Conservation (phyloP, 2,329 filamentous ascomycete genomes). For the Scleromitrula shiraiana region DNA sequence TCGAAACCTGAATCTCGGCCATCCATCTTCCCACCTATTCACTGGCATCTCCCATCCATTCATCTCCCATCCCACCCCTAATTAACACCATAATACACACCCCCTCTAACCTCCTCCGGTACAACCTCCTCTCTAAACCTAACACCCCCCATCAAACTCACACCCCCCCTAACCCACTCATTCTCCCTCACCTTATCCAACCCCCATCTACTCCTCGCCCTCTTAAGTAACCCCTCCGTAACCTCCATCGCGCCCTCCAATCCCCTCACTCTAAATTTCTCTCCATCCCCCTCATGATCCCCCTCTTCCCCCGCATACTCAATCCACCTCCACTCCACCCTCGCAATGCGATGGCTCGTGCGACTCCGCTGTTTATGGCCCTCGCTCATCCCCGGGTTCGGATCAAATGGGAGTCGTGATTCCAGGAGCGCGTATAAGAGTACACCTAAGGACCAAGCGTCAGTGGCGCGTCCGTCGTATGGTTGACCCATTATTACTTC, state of each 20-base stretch:
- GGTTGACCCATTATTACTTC: slow-evolving; percentile 93
- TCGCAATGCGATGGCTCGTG: slow-evolving; percentile 87
- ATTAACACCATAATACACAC: neutral
- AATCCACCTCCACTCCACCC: slow-evolving; percentile 93
- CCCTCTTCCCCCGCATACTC: slow-evolving; percentile 76
- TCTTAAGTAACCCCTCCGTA: slow-evolving; percentile 77
- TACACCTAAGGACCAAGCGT: slow-evolving; percentile 93
- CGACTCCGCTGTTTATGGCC: slow-evolving; percentile 68
- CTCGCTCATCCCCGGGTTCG: slow-evolving; percentile 71
- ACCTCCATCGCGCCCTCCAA: slow-evolving; percentile 70
- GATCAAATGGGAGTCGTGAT: slow-evolving; percentile 87
- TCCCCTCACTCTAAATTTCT: slow-evolving; percentile 53
- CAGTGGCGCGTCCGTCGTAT: slow-evolving; percentile 85
- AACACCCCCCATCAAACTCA: slow-evolving; percentile 57
- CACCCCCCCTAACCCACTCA: slow-evolving; percentile 70
- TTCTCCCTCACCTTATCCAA: slow-evolving; percentile 64
- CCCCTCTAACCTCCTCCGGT: slow-evolving; percentile 18
- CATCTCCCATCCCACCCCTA: neutral
- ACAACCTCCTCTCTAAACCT: slow-evolving; percentile 47
- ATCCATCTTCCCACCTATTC: too few relatives aligned
- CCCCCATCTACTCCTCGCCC: slow-evolving; percentile 69
- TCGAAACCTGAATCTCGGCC: too few relatives aligned
- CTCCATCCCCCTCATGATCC: slow-evolving; percentile 66
- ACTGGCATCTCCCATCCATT: neutral
- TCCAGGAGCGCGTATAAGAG: slow-evolving; percentile 90